Conservation (phyloP, 495 filamentous ascomycete genomes). For the Entonaema liquescens region DNA sequence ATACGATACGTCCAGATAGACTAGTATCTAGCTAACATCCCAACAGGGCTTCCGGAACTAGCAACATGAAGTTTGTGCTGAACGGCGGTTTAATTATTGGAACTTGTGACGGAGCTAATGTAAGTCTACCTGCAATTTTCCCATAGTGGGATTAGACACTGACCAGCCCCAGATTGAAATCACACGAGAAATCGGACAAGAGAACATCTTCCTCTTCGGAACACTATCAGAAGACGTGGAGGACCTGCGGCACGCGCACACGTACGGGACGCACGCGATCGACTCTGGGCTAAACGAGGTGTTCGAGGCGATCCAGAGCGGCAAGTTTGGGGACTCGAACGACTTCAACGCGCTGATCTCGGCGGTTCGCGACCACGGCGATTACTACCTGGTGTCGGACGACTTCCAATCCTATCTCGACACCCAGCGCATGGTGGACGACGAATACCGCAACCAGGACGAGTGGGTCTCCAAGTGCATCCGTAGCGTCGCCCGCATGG, state of each 20-base stretch:
- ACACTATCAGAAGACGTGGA: conserved; percentile 97
- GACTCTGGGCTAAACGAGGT: conserved; percentile 80
- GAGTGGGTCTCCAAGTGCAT: conserved; percentile 92
- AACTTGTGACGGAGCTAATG: conserved; percentile 97
- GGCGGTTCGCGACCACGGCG: conserved; percentile 88
- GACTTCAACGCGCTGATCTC: conserved; percentile 82
- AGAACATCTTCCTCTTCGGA: conserved; percentile 98
- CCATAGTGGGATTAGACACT: background rate
- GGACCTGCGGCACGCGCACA: conserved; percentile 90
- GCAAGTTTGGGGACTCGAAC: conserved; percentile 77
- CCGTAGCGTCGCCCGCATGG: conserved; percentile 87
- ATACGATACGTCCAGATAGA: background rate
- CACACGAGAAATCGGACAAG: conserved; percentile 92
- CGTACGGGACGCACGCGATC: conserved; percentile 78
- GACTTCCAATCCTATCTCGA: conserved; percentile 94
- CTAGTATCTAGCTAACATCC: conserved; percentile 23
- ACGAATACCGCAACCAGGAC: conserved; percentile 88
- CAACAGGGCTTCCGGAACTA: conserved; percentile 62
- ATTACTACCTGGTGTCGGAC: conserved; percentile 97
- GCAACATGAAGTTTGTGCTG: conserved; percentile 99
- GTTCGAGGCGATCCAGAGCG: conserved; percentile 80
- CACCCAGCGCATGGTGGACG: conserved; percentile 88
- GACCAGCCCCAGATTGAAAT: conserved; percentile 80
- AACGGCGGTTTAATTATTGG: conserved; percentile 98
- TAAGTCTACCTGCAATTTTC: conserved; percentile 56